Base-by-base conservation (phyloP, 176 grass and related monocot species). In the Eremochloa ophiuroides region DNA sequence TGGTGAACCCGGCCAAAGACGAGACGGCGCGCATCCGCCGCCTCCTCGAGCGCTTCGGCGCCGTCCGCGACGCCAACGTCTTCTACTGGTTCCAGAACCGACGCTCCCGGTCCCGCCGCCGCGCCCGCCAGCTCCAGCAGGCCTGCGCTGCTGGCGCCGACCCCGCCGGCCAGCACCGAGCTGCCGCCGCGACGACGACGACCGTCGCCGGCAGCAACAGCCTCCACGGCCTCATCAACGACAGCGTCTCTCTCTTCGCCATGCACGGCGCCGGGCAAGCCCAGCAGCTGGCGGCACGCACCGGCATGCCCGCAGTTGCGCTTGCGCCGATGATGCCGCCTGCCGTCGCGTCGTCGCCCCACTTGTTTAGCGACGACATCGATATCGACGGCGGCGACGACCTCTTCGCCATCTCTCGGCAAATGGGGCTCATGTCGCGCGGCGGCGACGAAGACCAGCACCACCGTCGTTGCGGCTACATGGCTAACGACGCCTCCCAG, bases 31-130 rank as follows among this genome's bases (percentile, higher is more conserved):
- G 82, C 70, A 89, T 89, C 41, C 87, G 87, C 53, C 77, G 64
- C 33, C 63, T 85, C 2, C 82, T 89, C 3, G 87, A 89, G 87
- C 71, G 87, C 33, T 89, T 89, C 77, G 82, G 87, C 63, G 53
- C 77, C 26, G 87, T 89, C 41, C 82, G 87, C 1, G 87, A 89
- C 14, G 87, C 82, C 53, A 89, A 89, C 87, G 87, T 89, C 18
- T 89, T 89, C 82, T 85, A 89, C 77, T 89, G 87, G 87, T 89
- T 89, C 71, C 87, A 89, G 82, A 89, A 89, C 76, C 87, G 87
- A 71, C 87, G 87, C 26, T 89, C 87, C 62, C 71, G 87, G 30
- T 85, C 87, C 15, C 87, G 87, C 62, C 87, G 87, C 70, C 87
- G 82, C 20, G 87, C 87, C 3, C 82, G 87, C 38, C 82, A 89